These are phyloP conservation scores for Hypsizygus marmoreus DNA, from an alignment of 768 basidiomycete genomes.

Conservation along the genomic window DNA sequence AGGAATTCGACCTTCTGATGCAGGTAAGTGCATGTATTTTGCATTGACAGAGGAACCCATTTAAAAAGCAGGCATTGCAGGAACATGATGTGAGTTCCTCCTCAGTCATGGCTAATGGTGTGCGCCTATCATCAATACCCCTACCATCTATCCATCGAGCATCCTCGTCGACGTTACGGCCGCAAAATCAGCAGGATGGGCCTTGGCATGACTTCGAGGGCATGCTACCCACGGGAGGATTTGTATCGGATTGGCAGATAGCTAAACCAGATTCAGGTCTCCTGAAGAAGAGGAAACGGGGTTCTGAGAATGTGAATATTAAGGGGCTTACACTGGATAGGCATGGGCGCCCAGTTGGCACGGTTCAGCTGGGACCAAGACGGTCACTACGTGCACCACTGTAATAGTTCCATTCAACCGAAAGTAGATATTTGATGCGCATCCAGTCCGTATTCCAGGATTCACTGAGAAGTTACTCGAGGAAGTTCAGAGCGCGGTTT, in stretches of 20 bases:
- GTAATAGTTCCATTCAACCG: not conserved
- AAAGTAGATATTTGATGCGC: no score
- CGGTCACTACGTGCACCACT: constrained; percentile 14
- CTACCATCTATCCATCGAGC: not conserved
- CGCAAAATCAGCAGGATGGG: constrained; percentile 7
- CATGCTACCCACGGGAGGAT: constrained; percentile 36
- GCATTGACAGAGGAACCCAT: not conserved
- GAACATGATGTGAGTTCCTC: no score
- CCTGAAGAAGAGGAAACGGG: constrained; percentile 17
- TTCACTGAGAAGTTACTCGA: no score
- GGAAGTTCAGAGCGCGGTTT: no score
- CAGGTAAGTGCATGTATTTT: not conserved
- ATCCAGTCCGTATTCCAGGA: constrained; percentile 1
- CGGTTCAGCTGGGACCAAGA: constrained; percentile 43
- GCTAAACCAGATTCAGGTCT: not conserved
- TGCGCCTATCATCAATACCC: no score
- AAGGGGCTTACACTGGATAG: constrained; percentile 34
- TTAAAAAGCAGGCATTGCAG: no score
- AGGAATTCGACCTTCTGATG: constrained; percentile 4
- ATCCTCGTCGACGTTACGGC: not conserved
- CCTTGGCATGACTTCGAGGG: constrained; percentile 35
- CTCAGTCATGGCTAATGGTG: no score
- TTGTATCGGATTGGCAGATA: constrained; percentile 39
- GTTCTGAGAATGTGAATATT: constrained; percentile 4
- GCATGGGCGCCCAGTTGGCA: constrained; percentile 34